Base-by-base conservation (phyloP, 2,329 filamentous ascomycete species). In the Exophiala spinifera region DNA sequence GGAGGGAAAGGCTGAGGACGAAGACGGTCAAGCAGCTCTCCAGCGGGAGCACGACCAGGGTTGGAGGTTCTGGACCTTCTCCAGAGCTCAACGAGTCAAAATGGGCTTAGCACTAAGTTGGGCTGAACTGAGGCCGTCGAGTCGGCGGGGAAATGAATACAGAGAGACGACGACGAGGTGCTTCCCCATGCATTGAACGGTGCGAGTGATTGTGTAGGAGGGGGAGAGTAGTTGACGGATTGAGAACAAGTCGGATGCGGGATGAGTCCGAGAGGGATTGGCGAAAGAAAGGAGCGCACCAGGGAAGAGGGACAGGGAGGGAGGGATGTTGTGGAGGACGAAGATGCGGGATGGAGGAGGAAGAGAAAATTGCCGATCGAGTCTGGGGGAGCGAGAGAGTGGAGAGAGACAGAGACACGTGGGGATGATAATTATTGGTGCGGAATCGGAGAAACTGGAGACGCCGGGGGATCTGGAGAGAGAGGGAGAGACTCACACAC, bases 301-400 rank as follows among this genome's bases (percentile, higher is more conserved):
- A 25, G 23, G 31, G 3, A n/a, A 39, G n/a, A 39, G 6, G 14
- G 4, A 39, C 36, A 7, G 17, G 36, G 14, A 13, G 13, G 34
- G 40, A 44, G 20, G 15, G 39, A 20, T 25, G 21, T 14, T 23
- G 23, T 28, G 37, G 48, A 40, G 37, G 37, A 43, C 39, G 25
- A 36, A 36, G 46, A 40, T 23, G 33, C 37, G 21, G 40, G 17
- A 33, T n/a, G n/a, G 47, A 50, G 25, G 36, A 31, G 17, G 48
- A 50, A 21, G 37, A 44, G 19, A 44, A 44, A 25, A 44, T 44
- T 44, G 42, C 42, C 42, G 28, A 15, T 25, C 19, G 20, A 28
- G n/a, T 25, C 23, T 25, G 23, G 42, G 42, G 42, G 42, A 44
- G 20, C 19, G 2, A 23, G 28, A 44, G 14, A n/a, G 17, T 39